phyloP scores from a whole-genome alignment of 148 eudicot genomes.

The Arctostaphylos glauca region DNA sequence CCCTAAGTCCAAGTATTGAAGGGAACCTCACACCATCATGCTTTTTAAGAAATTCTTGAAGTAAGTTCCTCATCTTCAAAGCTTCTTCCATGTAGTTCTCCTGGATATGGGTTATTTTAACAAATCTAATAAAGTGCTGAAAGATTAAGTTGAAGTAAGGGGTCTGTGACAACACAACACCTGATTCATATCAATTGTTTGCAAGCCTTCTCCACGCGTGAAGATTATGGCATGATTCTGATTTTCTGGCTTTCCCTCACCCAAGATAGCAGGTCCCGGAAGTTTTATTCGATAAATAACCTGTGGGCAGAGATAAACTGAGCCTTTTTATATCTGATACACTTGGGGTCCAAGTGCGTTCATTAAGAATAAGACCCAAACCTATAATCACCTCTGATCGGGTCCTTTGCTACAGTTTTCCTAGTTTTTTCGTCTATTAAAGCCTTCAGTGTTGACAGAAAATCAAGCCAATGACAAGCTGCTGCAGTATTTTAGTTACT shows the following conservation, averaged over 20 bases:
- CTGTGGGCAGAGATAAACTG: conserved; percentile 35
- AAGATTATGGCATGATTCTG: conserved; percentile 96
- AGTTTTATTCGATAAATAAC: conserved; percentile 77
- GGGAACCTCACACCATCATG: conserved; percentile 91
- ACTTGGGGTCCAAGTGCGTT: conserved; percentile 40
- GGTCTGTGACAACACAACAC: conserved; percentile 24
- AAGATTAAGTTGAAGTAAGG: background rate
- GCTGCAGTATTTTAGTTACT: background rate
- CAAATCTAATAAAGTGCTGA: background rate
- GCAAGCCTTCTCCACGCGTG: conserved; percentile 96
- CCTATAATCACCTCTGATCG: background rate
- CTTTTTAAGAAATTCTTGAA: conserved; percentile 86
- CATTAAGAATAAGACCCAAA: background rate
- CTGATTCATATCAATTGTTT: conserved; percentile 98
- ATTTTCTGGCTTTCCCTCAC: conserved; percentile 97
- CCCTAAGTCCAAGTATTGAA: conserved; percentile 92
- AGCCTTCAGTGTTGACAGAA: background rate
- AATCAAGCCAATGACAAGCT: background rate
- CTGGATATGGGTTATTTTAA: conserved; percentile 34
- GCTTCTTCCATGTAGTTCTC: conserved; percentile 99
- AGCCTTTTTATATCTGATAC: conserved; percentile 2
- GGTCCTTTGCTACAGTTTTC: background rate
- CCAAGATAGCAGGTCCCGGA: conserved; percentile 88
- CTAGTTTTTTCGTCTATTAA: background rate
- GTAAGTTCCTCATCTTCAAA: conserved; percentile 95